phyloP scores from a whole-genome alignment of 495 filamentous ascomycete species.

The Penicillium coprophilum region DNA sequence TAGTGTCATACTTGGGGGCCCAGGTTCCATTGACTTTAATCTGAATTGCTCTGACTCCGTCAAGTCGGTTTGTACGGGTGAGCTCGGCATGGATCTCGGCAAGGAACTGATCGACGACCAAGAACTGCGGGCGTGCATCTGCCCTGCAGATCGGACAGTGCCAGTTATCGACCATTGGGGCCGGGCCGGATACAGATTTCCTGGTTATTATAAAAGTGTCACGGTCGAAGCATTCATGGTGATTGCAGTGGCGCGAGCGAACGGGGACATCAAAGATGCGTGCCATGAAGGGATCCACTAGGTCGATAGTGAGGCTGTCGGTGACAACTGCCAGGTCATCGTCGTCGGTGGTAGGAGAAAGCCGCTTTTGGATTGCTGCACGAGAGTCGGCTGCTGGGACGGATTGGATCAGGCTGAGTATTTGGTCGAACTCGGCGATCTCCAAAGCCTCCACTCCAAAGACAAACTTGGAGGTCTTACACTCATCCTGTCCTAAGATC shows the following conservation, averaged over 20 bases:
- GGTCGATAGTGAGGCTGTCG: constrained; percentile 63
- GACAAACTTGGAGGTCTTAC: constrained; percentile 41
- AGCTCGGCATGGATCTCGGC: constrained; percentile 54
- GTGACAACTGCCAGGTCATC: constrained; percentile 68
- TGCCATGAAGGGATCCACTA: constrained; percentile 74
- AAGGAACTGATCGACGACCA: constrained; percentile 72
- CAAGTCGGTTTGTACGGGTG: constrained; percentile 32
- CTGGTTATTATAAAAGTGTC: constrained; percentile 73
- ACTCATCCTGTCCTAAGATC: constrained; percentile 40
- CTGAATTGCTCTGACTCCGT: constrained; percentile 55
- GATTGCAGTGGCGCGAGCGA: constrained; percentile 59
- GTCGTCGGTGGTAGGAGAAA: constrained; percentile 45
- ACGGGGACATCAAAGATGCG: constrained; percentile 69
- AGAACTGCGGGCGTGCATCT: constrained; percentile 69
- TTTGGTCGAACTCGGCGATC: constrained; percentile 48
- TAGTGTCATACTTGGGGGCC: constrained; percentile 40
- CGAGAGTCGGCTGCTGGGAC: constrained; percentile 32
- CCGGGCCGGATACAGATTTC: constrained; percentile 45
- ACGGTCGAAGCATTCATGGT: constrained; percentile 87
- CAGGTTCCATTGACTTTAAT: constrained; percentile 60
- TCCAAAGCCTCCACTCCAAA: constrained; percentile 64
- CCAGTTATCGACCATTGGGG: constrained; percentile 71
- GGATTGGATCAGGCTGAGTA: constrained; percentile 43
- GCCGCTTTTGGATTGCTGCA: constrained; percentile 37
- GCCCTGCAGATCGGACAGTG: constrained; percentile 74